Conservation (phyloP, 2,329 filamentous ascomycete genomes). For the Ophiostoma pallidulum region DNA sequence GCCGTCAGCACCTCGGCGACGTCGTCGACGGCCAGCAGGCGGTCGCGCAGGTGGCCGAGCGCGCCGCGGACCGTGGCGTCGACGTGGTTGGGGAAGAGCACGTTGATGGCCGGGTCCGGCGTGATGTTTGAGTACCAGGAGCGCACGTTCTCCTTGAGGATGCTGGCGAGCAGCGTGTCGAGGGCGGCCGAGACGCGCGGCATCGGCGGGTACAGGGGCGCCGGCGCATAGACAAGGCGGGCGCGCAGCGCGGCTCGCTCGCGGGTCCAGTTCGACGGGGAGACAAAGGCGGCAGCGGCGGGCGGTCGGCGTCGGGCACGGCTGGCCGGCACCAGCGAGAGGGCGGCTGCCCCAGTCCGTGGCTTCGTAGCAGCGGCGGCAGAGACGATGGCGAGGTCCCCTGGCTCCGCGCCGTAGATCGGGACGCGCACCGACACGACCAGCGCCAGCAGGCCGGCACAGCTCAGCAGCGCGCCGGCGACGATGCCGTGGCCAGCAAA, state of each 20-base stretch:
- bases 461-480: slow-evolving; percentile 51
- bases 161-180: slow-evolving; percentile 66
- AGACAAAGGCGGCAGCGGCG: slow-evolving; percentile 43
- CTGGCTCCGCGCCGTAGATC: not conserved
- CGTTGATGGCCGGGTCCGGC: slow-evolving; percentile 24
- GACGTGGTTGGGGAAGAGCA: slow-evolving; percentile 70
- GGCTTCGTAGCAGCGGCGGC: not conserved
- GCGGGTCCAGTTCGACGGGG: slow-evolving; percentile 53
- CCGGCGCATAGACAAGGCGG: slow-evolving; percentile 53
- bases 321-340: no score
- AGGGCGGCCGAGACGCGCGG: slow-evolving; percentile 69
- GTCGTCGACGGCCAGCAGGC: slow-evolving; percentile 71
- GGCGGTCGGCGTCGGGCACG: no score
- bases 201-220: slow-evolving; percentile 65
- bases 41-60: slow-evolving; percentile 60
- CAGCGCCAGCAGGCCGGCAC: slow-evolving; percentile 47
- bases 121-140: slow-evolving; percentile 89
- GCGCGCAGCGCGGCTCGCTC: slow-evolving; percentile 59
- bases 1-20: slow-evolving; percentile 75
- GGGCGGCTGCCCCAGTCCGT: not conserved
- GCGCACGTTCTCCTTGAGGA: slow-evolving; percentile 74
- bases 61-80: slow-evolving; percentile 70
- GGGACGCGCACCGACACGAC: slow-evolving; percentile 24
- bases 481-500: slow-evolving; percentile 80
- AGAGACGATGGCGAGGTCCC: no score